Evolutionary conservation across 176 grass and related monocot species (phyloP).

Genomic region (Rhynchospora tenuis): DNA sequence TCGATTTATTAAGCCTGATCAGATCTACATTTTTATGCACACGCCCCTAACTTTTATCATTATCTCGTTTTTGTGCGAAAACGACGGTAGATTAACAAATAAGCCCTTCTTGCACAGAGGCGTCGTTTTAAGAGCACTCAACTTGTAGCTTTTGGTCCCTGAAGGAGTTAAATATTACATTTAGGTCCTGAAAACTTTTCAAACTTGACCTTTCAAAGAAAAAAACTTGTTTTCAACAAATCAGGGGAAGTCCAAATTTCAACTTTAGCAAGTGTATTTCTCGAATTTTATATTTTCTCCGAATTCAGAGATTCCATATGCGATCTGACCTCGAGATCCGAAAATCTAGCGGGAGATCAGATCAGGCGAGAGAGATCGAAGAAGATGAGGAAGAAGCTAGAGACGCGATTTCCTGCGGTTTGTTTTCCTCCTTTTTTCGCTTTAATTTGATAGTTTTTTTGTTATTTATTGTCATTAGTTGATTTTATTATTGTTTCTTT

Average conservation of each 20-base stretch:
- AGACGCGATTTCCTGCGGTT: conserved; percentile 97
- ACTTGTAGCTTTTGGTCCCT: not conserved
- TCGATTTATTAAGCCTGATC: not conserved
- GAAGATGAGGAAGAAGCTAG: conserved; percentile 99
- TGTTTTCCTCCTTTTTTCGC: not conserved
- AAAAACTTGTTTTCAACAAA: not conserved
- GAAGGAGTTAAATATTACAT: not conserved
- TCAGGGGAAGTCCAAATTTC: not conserved
- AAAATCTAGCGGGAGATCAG: conserved; percentile 19
- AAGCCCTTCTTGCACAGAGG: not conserved
- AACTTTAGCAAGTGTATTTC: conserved; percentile 11
- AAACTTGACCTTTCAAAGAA: not conserved
- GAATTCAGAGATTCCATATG: not conserved
- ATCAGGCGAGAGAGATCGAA: conserved; percentile 15
- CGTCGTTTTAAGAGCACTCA: not conserved
- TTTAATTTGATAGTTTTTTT: not conserved
- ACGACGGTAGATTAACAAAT: not conserved
- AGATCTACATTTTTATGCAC: not conserved
- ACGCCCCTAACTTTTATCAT: not conserved
- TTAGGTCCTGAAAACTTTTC: not conserved
- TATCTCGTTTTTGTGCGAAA: not conserved
- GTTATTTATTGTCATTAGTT: conserved; percentile 10
- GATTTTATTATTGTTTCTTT: not conserved
- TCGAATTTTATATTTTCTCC: conserved; percentile 9
- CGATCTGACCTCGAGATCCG: conserved; percentile 24